Conservation (phyloP, 2,329 filamentous ascomycete genomes). For the Whalleya microplaca region DNA sequence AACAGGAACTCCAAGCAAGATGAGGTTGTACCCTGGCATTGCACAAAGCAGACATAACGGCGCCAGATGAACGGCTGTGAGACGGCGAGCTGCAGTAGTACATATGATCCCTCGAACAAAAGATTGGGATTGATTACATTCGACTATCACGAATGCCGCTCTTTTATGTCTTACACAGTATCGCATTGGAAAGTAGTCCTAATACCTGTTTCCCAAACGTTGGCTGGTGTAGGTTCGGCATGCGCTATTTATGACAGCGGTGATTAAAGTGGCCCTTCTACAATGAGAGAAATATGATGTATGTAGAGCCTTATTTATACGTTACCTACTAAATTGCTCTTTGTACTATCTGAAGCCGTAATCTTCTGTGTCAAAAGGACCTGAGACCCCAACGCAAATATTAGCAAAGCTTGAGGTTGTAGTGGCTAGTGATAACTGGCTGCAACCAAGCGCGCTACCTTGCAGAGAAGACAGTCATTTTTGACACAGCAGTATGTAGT, state of each 20-base stretch:
- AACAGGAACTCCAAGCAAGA: not conserved
- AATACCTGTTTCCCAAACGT: not conserved
- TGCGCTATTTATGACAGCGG: not conserved
- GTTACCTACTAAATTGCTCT: not conserved
- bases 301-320: not conserved
- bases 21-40: not conserved
- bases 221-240: not conserved
- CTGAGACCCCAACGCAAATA: not conserved
- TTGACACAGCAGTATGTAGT: not conserved
- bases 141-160: not conserved
- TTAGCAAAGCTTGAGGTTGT: not conserved
- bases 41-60: not conserved
- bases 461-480: not conserved
- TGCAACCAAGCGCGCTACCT: not conserved
- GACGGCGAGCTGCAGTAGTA: not conserved
- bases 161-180: not conserved
- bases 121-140: not conserved
- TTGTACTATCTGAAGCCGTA: not conserved
- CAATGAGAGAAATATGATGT: not conserved
- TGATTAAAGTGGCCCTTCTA: not conserved
- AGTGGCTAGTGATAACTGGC: not conserved
- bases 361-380: not conserved
- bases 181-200: not conserved
- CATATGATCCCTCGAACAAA: not conserved
- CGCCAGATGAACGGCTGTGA: not conserved